Evolutionary conservation across 495 filamentous ascomycete genomes (phyloP).

Genomic region (Penicillium samsonianum): DNA sequence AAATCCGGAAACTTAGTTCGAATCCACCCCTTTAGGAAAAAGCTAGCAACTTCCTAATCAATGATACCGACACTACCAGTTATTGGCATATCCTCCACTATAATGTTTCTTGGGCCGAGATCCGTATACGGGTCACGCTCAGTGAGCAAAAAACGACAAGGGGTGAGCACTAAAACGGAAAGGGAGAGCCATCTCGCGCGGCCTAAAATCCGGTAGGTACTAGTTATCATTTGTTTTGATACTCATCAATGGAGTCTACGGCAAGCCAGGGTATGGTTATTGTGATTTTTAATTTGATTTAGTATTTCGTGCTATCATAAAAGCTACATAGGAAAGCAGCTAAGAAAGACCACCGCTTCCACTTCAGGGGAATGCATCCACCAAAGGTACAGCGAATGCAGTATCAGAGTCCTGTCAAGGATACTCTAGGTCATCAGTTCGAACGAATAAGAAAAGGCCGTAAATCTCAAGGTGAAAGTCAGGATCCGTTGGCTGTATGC

Average conservation of each 20-base stretch:
- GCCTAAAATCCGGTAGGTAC: too few relatives aligned
- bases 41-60: too few relatives aligned
- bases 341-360: not conserved
- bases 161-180: constrained; percentile 39
- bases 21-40: too few relatives aligned
- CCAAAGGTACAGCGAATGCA: not conserved
- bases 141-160: constrained; percentile 36
- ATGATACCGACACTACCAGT: too few relatives aligned
- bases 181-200: constrained; percentile 16
- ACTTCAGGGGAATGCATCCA: not conserved
- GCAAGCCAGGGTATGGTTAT: not conserved
- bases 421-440: constrained; percentile 21
- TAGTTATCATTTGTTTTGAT: too few relatives aligned
- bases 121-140: too few relatives aligned
- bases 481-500: constrained; percentile 9
- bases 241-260: too few relatives aligned
- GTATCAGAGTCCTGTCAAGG: constrained; percentile 10
- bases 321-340: not conserved
- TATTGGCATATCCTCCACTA: too few relatives aligned
- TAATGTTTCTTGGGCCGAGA: too few relatives aligned
- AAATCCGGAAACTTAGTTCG: too few relatives aligned
- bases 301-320: constrained; percentile 7
- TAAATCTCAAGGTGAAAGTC: constrained; percentile 12
- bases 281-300: not conserved
- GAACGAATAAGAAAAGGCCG: constrained; percentile 12